Evolutionary conservation across 2,329 filamentous ascomycete species (phyloP), one percentile per base, ranked within the genome.

Genomic region (Colletotrichum abscissum): DNA sequence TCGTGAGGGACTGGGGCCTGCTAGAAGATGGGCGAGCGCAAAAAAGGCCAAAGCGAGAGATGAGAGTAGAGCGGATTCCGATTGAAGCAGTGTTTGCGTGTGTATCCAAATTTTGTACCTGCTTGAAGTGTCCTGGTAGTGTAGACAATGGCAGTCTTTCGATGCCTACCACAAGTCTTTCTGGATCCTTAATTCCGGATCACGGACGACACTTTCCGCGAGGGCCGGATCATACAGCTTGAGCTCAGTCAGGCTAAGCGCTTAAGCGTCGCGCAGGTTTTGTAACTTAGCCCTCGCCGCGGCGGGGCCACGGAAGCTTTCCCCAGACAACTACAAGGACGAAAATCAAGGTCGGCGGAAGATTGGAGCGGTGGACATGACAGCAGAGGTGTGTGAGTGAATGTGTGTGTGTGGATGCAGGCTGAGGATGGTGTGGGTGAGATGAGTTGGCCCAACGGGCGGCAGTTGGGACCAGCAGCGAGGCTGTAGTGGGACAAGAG

Each of bases 371-470:
- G 49, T 46, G 52, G 56, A 24, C 28, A 55, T 59, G 59, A 49
- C 59, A 60, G 58, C 24, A 35, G 42, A 65, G 55, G 56, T 59
- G 49, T 49, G 42, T 49, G 42, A n/a, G 19, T 49, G 42, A n/a
- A 8, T 57, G 52, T 22, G 52, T 14, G n/a, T 59, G 70, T 60
- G 66, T 60, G 70, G 33, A 42, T 63, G 59, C 64, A 24, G 19
- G 19, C 22, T 22, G 54, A 22, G 58, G 14, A 35, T 59, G 30
- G 59, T 69, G 70, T 69, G 66, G 54, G 60, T 60, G 66, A 64
- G 46, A 38, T 65, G 54, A 65, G 33, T 33, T 73, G 70, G 46
- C 55, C 46, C 70, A 70, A 70, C 70, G 60, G 59, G 67, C 67
- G 70, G 70, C 67, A 73, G 67, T 60, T 65, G 60, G 56, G 65